phyloP scores from a whole-genome alignment of 2,329 filamentous ascomycete genomes.

The Colletotrichum caudatum region DNA sequence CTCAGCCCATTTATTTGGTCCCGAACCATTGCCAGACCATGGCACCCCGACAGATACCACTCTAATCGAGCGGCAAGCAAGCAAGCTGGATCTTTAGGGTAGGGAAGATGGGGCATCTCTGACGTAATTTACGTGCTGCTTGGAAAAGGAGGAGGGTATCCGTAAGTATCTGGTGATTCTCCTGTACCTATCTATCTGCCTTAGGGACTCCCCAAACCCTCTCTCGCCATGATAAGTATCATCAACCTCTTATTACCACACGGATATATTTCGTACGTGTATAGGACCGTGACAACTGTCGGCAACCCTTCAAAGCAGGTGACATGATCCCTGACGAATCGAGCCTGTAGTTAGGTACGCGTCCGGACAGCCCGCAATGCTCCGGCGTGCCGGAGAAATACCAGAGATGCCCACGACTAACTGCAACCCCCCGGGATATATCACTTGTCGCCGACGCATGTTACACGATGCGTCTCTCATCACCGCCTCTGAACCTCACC shows the following conservation, averaged over 20 bases:
- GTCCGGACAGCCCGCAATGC: background rate
- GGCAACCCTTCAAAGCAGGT: background rate
- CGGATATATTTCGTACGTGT: background rate
- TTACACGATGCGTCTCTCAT: constrained; percentile 15
- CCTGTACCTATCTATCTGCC: background rate
- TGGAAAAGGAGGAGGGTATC: background rate
- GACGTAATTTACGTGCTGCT: background rate
- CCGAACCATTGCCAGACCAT: background rate
- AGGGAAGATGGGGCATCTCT: constrained; percentile 4
- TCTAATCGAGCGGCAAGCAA: background rate
- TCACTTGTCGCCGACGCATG: constrained; percentile 2
- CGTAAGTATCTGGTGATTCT: background rate
- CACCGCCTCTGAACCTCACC: background rate
- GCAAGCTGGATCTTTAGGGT: constrained; percentile 6
- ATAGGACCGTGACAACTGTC: background rate
- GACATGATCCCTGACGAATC: background rate
- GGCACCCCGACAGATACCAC: background rate
- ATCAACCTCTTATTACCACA: background rate
- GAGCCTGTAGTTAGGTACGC: background rate
- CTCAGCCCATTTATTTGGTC: constrained; percentile 1
- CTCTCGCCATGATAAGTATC: too few species aligned
- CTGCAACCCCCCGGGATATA: background rate
- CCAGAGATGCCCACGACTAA: background rate
- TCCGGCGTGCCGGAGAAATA: background rate
- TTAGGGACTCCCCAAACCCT: background rate